These are phyloP conservation scores for Debaryomyces hansenii DNA, from an alignment of 805 yeast genomes.

Conservation along the genomic window DNA sequence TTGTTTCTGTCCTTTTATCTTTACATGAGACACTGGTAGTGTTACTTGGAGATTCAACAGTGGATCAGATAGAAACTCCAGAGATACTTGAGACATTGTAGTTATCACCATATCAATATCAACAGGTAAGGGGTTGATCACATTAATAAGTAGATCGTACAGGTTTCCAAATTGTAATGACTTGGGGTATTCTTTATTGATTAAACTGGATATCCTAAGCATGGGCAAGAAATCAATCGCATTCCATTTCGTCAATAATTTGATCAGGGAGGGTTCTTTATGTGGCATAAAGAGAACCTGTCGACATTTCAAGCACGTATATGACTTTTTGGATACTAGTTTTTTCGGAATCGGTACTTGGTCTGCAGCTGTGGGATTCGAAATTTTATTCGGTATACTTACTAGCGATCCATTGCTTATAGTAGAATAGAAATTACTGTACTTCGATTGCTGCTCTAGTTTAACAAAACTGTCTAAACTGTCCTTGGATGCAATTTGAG, in stretches of 20 bases:
- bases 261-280: conserved; percentile 22
- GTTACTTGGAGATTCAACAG: conserved; percentile 11
- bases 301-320: conserved; percentile 30
- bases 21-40: conserved; percentile 25
- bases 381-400: background rate
- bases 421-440: background rate
- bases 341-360: conserved; percentile 24
- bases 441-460: conserved; percentile 3
- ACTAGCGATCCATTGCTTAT: background rate
- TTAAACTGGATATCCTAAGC: conserved; percentile 18
- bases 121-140: conserved; percentile 30
- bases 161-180: conserved; percentile 10
- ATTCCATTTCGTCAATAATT: conserved; percentile 28
- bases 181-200: conserved; percentile 7
- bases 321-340: conserved; percentile 23
- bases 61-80: conserved; percentile 8
- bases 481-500: background rate
- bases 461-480: background rate
- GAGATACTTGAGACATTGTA: conserved; percentile 19
- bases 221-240: conserved; percentile 37
- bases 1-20: conserved; percentile 14
- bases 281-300: conserved; percentile 25
- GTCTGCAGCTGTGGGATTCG: background rate
- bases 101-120: conserved; percentile 23
- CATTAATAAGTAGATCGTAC: conserved; percentile 22